Base-by-base conservation (phyloP, 345 rosid species). In the Camelina sativa region DNA sequence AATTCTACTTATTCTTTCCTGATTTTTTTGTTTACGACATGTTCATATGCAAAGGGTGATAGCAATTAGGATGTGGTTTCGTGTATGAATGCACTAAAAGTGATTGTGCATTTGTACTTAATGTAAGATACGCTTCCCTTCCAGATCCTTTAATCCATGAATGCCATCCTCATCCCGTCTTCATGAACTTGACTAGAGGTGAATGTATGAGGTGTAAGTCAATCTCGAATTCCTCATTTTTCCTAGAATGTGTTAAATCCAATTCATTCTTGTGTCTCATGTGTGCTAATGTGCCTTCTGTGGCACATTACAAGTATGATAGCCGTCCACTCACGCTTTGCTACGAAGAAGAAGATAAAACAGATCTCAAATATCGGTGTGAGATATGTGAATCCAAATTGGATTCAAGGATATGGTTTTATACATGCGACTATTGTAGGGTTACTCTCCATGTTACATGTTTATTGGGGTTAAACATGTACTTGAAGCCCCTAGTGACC, bases 91-190 rank as follows among this genome's bases (percentile, higher is more conserved):
- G 62, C 12, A 1, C 16, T 20, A 5, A 32, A 57, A 3, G n/a
- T 7, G 20, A 34, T 32, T 57, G 62, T 57, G 12, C 0, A 57
- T 57, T 60, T 10, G 8, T 12, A 16, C 47, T 60, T 5, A 48
- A 38, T 17, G 28, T 32, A 10, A 37, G n/a, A 20, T 60, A 48
- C 2, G 41, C 62, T 57, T 57, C 62, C 19, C 2, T 57, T 57
- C 19, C 38, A 6, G 62, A 57, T 54, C 30, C 62, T 13, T 30
- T 34, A 57, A 57, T 32, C 62, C 62, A 57, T 57, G 41, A 19
- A 6, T 1, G 5, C 41, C 62, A 28, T 54, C 10, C 3, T 25
- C 59, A 54, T 13, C 35, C 17, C 8, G 37, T 54, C 16, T 54
- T 54, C 17, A 28, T 23, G 17, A 54, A 54, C 58, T 54, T 54